Base-by-base conservation (phyloP, 306 rosid species). In the Fagus sylvatica region DNA sequence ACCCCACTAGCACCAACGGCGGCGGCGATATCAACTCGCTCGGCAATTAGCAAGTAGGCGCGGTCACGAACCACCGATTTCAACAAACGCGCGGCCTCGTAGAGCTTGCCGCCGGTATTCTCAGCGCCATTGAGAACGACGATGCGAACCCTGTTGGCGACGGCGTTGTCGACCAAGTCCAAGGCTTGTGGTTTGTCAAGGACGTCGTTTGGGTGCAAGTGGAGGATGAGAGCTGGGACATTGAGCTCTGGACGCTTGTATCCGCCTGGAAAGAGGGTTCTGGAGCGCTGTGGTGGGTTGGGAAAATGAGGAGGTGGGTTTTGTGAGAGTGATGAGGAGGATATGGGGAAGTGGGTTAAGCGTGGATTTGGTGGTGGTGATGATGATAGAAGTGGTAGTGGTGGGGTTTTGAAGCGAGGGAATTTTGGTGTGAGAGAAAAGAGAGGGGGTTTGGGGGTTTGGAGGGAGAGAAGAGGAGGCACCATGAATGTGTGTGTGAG, bases 21-120 rank as follows among this genome's bases (percentile, higher is more conserved):
- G 33, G 99, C 92, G 1, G 97, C 99, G 22, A 95, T 86, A 71
- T 95, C 98, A 2, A 93, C 98, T 5, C 99, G 96, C 71, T 95
- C 99, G 0, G 96, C 76, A 17, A 93, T 87, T 75, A 95, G 62
- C 85, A 95, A 81, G 78, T 87, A 95, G 1, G 98, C 97, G 46
- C 99, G 92, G 53, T 90, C 94, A 33, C 69, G 77, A 53, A 95
- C 72, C 17, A 93, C 59, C 1, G 95, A 84, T 73, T 91, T 95
- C 93, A 95, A 79, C 69, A 83, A 68, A 80, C 97, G 93, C 4
- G 98, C 98, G 51, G 98, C 99, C 37, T 95, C 91, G 36, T 91
- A 91, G 59, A 95, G 84, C 81, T 68, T 86, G 7, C 93, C 98
- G 6, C 89, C 96, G 43, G 81, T 87, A 0, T 87, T 78, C 51